Base-by-base conservation (phyloP, 768 basidiomycete species). In the Omphalotus guepiniiformis region DNA sequence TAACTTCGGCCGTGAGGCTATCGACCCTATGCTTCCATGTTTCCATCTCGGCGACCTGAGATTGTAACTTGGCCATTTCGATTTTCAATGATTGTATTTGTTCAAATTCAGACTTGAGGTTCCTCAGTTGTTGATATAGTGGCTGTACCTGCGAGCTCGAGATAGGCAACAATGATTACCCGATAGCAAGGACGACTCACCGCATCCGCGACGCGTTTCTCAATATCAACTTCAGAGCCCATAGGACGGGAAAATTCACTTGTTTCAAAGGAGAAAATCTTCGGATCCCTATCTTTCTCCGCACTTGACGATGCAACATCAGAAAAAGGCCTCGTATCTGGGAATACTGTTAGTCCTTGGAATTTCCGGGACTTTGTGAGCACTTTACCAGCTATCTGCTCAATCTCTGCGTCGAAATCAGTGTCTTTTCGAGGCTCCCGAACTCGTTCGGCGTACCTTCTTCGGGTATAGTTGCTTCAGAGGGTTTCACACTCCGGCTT, bases 391-490 rank as follows among this genome's bases (percentile, higher is more conserved):
- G n/a, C n/a, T 51, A 35, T 45, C n/a, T 39, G 44, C n/a, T 47
- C 49, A 39, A 35, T 19, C 13, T 23, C 16, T 9, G n/a, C n/a
- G n/a, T n/a, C n/a, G n/a, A n/a, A n/a, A n/a, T n/a, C n/a, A n/a
- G n/a, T 15, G 29, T 42, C 9, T n/a, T n/a, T n/a, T 13, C 8
- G 6, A 12, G 11, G 23, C 22, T 3, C 29, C n/a, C n/a, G n/a
- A n/a, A n/a, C n/a, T n/a, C n/a, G n/a, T n/a, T n/a, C n/a, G 15
- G 51, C 67, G 28, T 40, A 79, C 79, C 80, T 67, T 80, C 74
- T 63, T 77, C 78, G 42, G 60, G 62, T 21, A 88, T 87, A 4
- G 79, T 76, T 16, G 72, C 72, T 62, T 85, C 79, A 2, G 60
- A 60, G 2, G 74, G 74, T 49, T 76, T 76, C 28, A 74, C 59